Base-by-base conservation (phyloP, 192 early-diverging fungal genomes). In the Coemansia furcata region DNA sequence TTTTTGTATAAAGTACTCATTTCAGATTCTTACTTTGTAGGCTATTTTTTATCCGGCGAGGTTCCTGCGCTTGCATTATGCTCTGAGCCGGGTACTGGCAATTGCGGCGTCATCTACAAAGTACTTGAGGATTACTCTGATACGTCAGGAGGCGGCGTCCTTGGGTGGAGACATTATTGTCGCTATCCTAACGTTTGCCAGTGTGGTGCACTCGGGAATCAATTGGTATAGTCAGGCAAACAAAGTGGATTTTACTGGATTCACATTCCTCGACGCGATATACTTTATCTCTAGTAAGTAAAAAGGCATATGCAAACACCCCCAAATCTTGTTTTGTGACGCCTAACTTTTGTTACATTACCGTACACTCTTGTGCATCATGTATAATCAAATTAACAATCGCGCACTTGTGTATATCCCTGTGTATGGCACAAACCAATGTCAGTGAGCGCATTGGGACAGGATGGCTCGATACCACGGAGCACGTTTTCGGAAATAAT, bases 221-320 rank as follows among this genome's bases (percentile, higher is more conserved):
- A 70, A 84, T 70, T 84, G 78, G 74, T 84, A 76, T 52, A 47
- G 63, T 32, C 66, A 74, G 35, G 49, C 50, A n/a, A 72, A 77
- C 66, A 36, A 74, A 21, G 29, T 71, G 1, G 46, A 60, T 4
- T 70, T 68, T 39, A 44, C 54, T 0, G 72, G 68, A 11, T 84
- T 84, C 23, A 65, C 63, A 3, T 84, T 74, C 30, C 63, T 80
- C 12, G 83, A 84, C 61, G 65, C 78, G 2, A 77, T 84, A 12
- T 84, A 80, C 72, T 84, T 77, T n/a, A 76, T 79, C 30, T 68
- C 60, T 38, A 76, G 77, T 79, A 72, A 79, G 80, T 69, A 72
- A n/a, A n/a, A 62, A 38, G 33, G 42, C 29, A 26, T 26, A 26
- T 26, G 23, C 23, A 26, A 26, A 58, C 44, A n/a, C 32, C 1